Percentiles rank a stretch among this genome's conserved stretches.
Evolutionary conservation across 164 flowering plant genomes (phyloP).

Genomic region (Cinnamomum micranthum): DNA sequence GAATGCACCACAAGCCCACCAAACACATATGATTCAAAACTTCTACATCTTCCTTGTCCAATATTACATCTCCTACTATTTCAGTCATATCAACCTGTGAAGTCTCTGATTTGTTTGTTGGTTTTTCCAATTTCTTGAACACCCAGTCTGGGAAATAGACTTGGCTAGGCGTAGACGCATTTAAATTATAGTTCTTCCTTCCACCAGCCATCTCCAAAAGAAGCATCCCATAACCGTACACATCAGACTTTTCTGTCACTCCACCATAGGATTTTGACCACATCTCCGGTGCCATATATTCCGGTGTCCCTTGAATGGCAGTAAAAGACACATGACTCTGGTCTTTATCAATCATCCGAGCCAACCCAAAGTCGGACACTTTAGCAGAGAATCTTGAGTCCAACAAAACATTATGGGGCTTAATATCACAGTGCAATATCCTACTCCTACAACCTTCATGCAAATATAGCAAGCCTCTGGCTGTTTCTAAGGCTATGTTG

Average conservation of each 20-base stretch:
- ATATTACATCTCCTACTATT: slow-evolving; percentile 5
- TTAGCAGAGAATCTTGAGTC: slow-evolving; percentile 19
- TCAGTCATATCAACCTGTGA: not conserved
- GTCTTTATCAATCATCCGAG: slow-evolving; percentile 5
- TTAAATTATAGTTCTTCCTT: slow-evolving; percentile 5
- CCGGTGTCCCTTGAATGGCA: slow-evolving; percentile 15
- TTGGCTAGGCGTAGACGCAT: slow-evolving; percentile 4
- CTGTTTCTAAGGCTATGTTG: slow-evolving; percentile 9
- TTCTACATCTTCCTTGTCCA: slow-evolving; percentile 5
- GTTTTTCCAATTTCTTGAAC: not conserved
- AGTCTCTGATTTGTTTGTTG: too few relatives aligned
- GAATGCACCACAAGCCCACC: slow-evolving; percentile 10
- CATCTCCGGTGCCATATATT: slow-evolving; percentile 22
- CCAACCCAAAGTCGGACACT: slow-evolving; percentile 24
- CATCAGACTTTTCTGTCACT: slow-evolving; percentile 5
- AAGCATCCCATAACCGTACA: slow-evolving; percentile 24
- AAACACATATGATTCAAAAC: not conserved
- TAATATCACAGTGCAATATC: slow-evolving; percentile 26
- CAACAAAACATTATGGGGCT: slow-evolving; percentile 23
- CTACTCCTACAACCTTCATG: slow-evolving; percentile 9
- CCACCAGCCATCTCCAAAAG: slow-evolving; percentile 18
- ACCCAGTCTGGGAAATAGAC: slow-evolving; percentile 19
- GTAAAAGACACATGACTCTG: slow-evolving; percentile 10
- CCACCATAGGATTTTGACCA: slow-evolving; percentile 12
- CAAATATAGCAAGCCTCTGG: slow-evolving; percentile 6